These are phyloP conservation scores for Serendipita indica DNA, from an alignment of 768 basidiomycete genomes.

Conservation along the genomic window DNA sequence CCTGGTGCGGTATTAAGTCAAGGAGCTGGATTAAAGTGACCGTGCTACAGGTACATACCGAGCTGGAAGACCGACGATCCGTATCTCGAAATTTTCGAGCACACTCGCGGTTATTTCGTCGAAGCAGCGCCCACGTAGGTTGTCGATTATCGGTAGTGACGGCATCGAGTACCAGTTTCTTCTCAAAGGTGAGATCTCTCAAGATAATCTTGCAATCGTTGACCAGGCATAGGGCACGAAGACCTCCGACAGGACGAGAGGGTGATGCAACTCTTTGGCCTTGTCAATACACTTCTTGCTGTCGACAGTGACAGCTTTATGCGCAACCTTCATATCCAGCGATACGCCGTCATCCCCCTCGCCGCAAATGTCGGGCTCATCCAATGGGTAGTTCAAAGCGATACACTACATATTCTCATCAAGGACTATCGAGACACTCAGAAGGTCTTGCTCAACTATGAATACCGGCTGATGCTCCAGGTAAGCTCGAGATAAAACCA, in stretches of 20 bases:
- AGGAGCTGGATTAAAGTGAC: neutral
- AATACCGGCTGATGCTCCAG: conserved; percentile 97
- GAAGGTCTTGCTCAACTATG: conserved; percentile 93
- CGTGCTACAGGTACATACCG: conserved; percentile 66
- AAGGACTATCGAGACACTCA: conserved; percentile 91
- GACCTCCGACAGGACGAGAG: conserved; percentile 97
- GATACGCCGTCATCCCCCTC: conserved; percentile 82
- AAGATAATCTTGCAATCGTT: neutral
- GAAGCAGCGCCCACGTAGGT: conserved; percentile 86
- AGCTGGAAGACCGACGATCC: conserved; percentile 68
- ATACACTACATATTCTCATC: conserved; percentile 91
- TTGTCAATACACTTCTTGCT: conserved; percentile 87
- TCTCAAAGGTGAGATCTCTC: conserved; percentile 54
- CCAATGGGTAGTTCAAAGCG: conserved; percentile 92
- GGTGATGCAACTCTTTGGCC: conserved; percentile 96
- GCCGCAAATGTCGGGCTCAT: conserved; percentile 90
- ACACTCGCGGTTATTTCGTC: conserved; percentile 90
- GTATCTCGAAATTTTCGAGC: conserved; percentile 69
- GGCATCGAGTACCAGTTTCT: conserved; percentile 84
- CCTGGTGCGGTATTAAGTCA: conserved; percentile 45
- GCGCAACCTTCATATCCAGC: conserved; percentile 85
- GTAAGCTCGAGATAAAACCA: conserved; percentile 27
- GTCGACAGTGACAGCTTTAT: conserved; percentile 93
- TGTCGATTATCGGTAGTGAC: conserved; percentile 78
- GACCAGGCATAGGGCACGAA: conserved; percentile 59